A percentile compares a stretch with the other conserved stretches of the same genome.
phyloP scores from a whole-genome alignment of 208 protist species.

The Naegleria lovaniensis region DNA sequence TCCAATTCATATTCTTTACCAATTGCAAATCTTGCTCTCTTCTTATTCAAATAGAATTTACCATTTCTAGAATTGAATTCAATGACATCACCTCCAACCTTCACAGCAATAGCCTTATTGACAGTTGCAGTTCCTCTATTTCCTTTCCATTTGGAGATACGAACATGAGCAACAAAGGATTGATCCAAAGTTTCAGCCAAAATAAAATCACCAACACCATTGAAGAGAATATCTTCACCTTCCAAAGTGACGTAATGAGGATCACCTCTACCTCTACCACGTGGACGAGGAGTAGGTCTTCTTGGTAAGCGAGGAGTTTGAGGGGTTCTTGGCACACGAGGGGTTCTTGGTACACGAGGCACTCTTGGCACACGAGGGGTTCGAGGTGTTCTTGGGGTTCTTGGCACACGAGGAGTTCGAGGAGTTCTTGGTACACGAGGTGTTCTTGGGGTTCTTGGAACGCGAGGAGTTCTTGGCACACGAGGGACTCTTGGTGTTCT shows the following conservation, averaged over 20 bases:
- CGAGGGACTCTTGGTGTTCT: too few relatives aligned
- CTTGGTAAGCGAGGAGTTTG: not conserved
- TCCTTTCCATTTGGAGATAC: not conserved
- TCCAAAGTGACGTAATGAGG: not conserved
- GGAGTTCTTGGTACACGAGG: too few relatives aligned
- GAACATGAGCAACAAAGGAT: not conserved
- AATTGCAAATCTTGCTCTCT: not conserved
- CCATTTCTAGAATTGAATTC: not conserved
- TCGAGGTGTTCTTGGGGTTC: not conserved
- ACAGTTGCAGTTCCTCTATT: not conserved
- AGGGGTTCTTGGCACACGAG: not conserved
- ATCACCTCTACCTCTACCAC: not conserved
- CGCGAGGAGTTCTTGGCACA: not conserved
- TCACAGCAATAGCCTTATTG: not conserved
- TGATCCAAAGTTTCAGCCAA: not conserved
- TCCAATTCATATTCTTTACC: not conserved
- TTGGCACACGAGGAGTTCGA: not conserved
- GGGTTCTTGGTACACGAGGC: not conserved
- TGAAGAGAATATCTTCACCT: not conserved
- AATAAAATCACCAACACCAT: not conserved
- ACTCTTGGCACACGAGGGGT: not conserved
- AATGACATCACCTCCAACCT: not conserved
- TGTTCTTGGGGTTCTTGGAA: not conserved
- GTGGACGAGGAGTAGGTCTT: not conserved
- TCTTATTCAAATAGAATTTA: not conserved